Conservation (phyloP, 495 filamentous ascomycete genomes). For the Lasiosphaeria hispida region DNA sequence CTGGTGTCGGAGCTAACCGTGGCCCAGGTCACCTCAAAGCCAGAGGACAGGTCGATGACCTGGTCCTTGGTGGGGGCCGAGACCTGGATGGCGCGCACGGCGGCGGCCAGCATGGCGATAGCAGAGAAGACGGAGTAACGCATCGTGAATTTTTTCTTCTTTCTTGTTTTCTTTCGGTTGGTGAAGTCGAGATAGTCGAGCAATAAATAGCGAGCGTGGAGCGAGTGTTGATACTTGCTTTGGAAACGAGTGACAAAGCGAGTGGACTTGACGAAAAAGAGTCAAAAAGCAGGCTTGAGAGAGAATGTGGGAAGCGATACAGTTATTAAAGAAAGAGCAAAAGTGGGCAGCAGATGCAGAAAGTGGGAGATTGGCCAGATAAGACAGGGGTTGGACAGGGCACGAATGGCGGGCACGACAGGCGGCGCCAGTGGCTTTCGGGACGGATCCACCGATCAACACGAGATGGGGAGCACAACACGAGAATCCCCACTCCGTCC, state of each 20-base stretch:
- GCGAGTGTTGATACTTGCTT: neutral
- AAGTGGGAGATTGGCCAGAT: too few species aligned
- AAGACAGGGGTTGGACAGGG: too few species aligned
- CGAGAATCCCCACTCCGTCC: too few species aligned
- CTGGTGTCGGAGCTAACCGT: slow-evolving; percentile 29
- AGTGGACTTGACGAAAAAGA: neutral
- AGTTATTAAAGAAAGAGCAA: too few species aligned
- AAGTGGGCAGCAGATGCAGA: too few species aligned
- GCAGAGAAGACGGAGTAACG: slow-evolving; percentile 21
- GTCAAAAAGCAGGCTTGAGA: too few species aligned
- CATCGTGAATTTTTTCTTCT: slow-evolving; percentile 22
- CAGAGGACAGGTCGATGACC: slow-evolving; percentile 18
- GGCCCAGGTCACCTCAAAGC: slow-evolving; percentile 26
- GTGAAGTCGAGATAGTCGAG: neutral
- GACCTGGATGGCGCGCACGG: slow-evolving; percentile 26
- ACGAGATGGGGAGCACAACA: too few species aligned
- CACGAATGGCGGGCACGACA: too few species aligned
- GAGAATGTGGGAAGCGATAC: too few species aligned
- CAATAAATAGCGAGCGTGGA: neutral
- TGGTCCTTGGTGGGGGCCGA: slow-evolving; percentile 26
- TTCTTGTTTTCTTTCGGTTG: slow-evolving; percentile 7
- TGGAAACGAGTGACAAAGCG: neutral
- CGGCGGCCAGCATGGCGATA: slow-evolving; percentile 19
- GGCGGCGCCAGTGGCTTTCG: too few species aligned
- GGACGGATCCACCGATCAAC: too few species aligned